Conservation (phyloP, 768 basidiomycete genomes). For the Rhodotorula sphaerocarpa region DNA sequence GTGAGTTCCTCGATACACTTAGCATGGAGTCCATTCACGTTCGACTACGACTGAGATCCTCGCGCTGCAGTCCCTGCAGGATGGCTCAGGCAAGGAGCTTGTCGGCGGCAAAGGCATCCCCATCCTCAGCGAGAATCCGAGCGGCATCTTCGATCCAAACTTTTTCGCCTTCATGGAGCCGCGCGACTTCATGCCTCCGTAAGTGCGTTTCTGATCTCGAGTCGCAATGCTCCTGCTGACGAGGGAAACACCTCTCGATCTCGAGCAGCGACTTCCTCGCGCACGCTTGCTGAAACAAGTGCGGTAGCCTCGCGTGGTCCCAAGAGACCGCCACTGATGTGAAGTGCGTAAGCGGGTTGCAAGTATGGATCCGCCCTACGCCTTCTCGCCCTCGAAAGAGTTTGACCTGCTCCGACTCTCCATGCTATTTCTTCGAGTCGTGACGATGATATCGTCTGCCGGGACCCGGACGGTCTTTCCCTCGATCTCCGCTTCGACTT, state of each 20-base stretch:
- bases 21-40: too few species aligned
- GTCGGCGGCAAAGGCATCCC: constrained; percentile 2
- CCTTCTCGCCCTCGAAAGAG: neutral
- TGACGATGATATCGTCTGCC: constrained; percentile 29
- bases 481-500: constrained; percentile 30
- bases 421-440: constrained; percentile 8
- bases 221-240: too few species aligned
- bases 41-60: too few species aligned
- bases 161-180: constrained; percentile 13
- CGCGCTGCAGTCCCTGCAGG: constrained; percentile 14
- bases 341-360: too few species aligned
- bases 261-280: too few species aligned
- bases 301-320: too few species aligned
- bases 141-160: constrained; percentile 14
- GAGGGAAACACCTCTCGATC: too few species aligned
- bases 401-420: constrained; percentile 1
- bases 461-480: constrained; percentile 24
- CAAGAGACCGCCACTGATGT: too few species aligned
- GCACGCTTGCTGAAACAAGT: too few species aligned
- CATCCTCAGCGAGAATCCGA: neutral
- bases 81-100: neutral
- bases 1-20: too few species aligned
- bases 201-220: constrained; percentile 16
- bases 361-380: too few species aligned
- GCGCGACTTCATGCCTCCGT: neutral